Percentiles rank a stretch among this genome's conserved stretches.
These are phyloP conservation scores for Pyracantha coccinea DNA, from an alignment of 331 rosid genomes.

Conservation along the genomic window DNA sequence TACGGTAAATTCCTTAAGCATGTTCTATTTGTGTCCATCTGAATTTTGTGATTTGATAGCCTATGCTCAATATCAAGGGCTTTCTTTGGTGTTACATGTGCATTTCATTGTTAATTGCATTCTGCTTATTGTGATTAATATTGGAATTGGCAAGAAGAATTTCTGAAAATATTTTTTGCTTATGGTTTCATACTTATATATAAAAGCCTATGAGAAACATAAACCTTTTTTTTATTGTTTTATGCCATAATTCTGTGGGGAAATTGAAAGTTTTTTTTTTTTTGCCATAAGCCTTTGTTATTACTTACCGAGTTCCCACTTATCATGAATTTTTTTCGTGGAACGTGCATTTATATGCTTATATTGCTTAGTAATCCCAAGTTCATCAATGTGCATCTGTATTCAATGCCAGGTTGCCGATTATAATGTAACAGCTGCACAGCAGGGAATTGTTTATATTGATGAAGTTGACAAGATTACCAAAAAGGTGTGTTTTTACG, in stretches of 20 bases:
- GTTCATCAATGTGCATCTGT: neutral
- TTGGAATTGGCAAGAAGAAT: neutral
- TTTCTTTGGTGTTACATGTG: neutral
- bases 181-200: neutral
- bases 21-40: neutral
- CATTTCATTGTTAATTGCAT: neutral
- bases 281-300: neutral
- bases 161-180: neutral
- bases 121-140: neutral
- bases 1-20: constrained; percentile 34
- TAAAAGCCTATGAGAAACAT: neutral
- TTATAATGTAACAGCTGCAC: constrained; percentile 93
- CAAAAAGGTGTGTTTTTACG: constrained; percentile 55
- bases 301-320: neutral
- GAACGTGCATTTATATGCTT: neutral
- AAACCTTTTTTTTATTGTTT: neutral
- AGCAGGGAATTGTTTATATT: constrained; percentile 94
- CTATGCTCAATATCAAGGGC: neutral
- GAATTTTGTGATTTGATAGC: neutral
- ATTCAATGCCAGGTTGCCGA: constrained; percentile 65
- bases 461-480: constrained; percentile 98
- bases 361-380: neutral
- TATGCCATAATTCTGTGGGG: neutral
- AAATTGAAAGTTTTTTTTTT: neutral
- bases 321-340: neutral